Percentiles rank a stretch among this genome's conserved stretches.
Conservation (phyloP, 371 early-diverging fungal genomes). For the Mortierella sp. region DNA sequence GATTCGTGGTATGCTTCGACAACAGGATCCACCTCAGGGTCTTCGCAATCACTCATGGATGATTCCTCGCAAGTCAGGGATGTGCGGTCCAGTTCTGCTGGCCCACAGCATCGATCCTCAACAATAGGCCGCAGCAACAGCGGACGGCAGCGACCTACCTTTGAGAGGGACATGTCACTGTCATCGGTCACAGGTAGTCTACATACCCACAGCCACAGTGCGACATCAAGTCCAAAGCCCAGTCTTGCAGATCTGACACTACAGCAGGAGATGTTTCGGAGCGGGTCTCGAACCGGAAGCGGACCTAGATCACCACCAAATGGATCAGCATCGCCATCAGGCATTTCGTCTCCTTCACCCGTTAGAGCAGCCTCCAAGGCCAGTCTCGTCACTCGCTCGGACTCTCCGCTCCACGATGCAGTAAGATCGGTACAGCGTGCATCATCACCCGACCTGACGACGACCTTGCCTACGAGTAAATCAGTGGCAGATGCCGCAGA, state of each 20-base stretch:
- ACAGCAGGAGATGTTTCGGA: constrained; percentile 25
- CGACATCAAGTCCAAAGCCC: constrained; percentile 28
- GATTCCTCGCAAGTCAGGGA: constrained; percentile 19
- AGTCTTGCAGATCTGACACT: constrained; percentile 37
- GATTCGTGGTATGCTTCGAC: constrained; percentile 41
- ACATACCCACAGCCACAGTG: constrained; percentile 16
- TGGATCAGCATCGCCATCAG: constrained; percentile 12
- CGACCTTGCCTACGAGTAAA: constrained; percentile 7
- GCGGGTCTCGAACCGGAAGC: background rate
- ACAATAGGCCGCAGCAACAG: constrained; percentile 46
- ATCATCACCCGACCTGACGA: constrained; percentile 18
- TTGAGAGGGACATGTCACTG: constrained; percentile 32
- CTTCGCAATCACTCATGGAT: constrained; percentile 6
- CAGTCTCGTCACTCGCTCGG: background rate
- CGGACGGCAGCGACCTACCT: constrained; percentile 18
- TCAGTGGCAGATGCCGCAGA: background rate
- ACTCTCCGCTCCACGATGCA: constrained; percentile 1
- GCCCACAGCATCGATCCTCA: constrained; percentile 26
- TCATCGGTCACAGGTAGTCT: constrained; percentile 3
- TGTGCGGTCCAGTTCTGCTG: constrained; percentile 8
- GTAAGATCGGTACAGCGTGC: constrained; percentile 5
- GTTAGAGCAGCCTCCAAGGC: constrained; percentile 6
- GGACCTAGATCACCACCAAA: constrained; percentile 7
- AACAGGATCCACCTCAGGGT: constrained; percentile 2
- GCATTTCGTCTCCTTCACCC: background rate